phyloP scores from a whole-genome alignment of 2,329 filamentous ascomycete species.

The Ceratocystis cubensis region DNA sequence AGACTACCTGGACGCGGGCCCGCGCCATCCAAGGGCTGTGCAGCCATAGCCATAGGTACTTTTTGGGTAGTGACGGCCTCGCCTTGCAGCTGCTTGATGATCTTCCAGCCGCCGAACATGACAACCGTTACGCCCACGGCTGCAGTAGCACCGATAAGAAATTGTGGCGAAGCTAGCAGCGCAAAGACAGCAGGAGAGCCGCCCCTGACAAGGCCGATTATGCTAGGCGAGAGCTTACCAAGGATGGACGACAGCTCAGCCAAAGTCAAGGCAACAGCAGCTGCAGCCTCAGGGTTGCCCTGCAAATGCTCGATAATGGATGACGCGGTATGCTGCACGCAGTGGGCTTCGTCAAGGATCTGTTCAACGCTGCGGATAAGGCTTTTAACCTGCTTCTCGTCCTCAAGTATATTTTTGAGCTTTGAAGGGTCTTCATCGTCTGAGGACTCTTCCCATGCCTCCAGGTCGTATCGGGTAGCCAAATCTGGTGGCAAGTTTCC shows the following conservation, averaged over 20 bases:
- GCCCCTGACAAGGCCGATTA: constrained; percentile 62
- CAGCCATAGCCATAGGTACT: constrained; percentile 25
- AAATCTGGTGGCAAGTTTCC: constrained; percentile 66
- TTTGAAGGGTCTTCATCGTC: constrained; percentile 31
- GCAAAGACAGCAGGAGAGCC: constrained; percentile 77
- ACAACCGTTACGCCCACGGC: constrained; percentile 89
- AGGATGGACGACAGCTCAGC: constrained; percentile 79
- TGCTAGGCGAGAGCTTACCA: constrained; percentile 71
- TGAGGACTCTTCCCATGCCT: constrained; percentile 14
- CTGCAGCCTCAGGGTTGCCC: constrained; percentile 70
- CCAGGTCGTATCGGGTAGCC: constrained; percentile 35
- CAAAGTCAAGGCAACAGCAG: constrained; percentile 82
- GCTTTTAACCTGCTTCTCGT: constrained; percentile 43
- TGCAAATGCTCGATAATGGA: constrained; percentile 66
- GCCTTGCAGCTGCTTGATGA: constrained; percentile 70
- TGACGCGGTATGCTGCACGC: constrained; percentile 70
- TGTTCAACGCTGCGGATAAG: constrained; percentile 64
- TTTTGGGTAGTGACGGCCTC: constrained; percentile 23
- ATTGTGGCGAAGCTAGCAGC: constrained; percentile 78
- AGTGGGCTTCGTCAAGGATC: constrained; percentile 76
- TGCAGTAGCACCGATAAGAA: constrained; percentile 81
- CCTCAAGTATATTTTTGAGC: constrained; percentile 32
- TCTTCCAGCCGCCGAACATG: constrained; percentile 93
- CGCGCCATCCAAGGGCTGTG: constrained; percentile 5
- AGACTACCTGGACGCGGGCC: neutral